These are phyloP conservation scores for Umbelopsis ramanniana DNA, from an alignment of 192 early-diverging fungal species.

Conservation along the genomic window DNA sequence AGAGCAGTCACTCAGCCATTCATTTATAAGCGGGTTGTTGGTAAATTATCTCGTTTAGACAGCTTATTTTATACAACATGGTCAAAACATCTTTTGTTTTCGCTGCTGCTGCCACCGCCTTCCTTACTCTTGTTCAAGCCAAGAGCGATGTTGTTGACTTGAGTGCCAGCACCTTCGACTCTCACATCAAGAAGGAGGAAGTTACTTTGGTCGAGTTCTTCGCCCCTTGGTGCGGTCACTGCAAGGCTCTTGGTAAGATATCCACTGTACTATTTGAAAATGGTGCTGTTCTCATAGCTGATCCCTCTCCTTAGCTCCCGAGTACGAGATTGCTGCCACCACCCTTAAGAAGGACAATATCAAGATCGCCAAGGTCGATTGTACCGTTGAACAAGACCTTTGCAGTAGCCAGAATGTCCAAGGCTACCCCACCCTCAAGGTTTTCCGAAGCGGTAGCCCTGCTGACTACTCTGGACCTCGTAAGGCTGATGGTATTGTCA, in stretches of 20 bases:
- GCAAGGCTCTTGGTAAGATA: constrained; percentile 76
- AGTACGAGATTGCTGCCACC: constrained; percentile 93
- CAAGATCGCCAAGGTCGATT: constrained; percentile 94
- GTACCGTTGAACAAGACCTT: constrained; percentile 83
- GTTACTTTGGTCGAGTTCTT: constrained; percentile 93
- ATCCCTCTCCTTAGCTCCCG: constrained; percentile 65
- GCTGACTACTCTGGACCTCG: constrained; percentile 87
- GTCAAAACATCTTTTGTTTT: constrained; percentile 31
- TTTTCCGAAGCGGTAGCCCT: constrained; percentile 76
- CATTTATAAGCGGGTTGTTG: not conserved
- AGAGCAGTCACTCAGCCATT: constrained; percentile 1
- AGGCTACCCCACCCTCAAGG: constrained; percentile 95
- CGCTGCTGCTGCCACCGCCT: constrained; percentile 32
- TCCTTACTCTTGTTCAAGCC: constrained; percentile 33
- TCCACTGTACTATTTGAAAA: not conserved
- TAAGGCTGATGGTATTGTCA: constrained; percentile 84
- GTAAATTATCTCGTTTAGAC: no score
- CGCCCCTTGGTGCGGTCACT: constrained; percentile 99
- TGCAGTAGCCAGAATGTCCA: constrained; percentile 82
- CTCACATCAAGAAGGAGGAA: constrained; percentile 61
- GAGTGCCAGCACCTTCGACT: constrained; percentile 63
- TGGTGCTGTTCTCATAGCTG: no score
- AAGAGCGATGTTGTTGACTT: constrained; percentile 61
- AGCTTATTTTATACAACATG: constrained; percentile 16
- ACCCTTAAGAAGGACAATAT: constrained; percentile 76